Percentiles rank a stretch among this genome's conserved stretches.
phyloP scores from a whole-genome alignment of 495 filamentous ascomycete species.

The Tuber calosporum region DNA sequence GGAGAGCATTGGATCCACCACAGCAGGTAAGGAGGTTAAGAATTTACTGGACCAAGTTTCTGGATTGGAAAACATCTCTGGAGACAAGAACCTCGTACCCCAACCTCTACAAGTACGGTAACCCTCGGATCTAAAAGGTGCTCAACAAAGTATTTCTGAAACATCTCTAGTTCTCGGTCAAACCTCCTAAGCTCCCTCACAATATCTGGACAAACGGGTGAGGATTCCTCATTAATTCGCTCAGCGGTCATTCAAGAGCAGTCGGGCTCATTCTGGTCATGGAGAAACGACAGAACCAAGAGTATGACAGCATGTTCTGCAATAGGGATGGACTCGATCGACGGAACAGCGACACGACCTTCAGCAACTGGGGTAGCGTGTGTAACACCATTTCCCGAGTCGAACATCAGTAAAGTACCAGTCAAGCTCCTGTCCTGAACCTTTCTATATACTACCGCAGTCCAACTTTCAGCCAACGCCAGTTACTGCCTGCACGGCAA shows the following conservation, averaged over 20 bases:
- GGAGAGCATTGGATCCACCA: constrained; percentile 96
- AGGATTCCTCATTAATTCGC: constrained; percentile 95
- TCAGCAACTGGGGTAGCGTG: constrained; percentile 98
- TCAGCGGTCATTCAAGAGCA: constrained; percentile 95
- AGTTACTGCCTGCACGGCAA: constrained; percentile 96
- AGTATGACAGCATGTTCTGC: constrained; percentile 96
- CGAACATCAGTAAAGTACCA: constrained; percentile 94
- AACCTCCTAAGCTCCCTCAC: constrained; percentile 93
- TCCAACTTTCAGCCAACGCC: constrained; percentile 94
- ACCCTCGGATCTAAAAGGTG: constrained; percentile 77
- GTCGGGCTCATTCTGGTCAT: constrained; percentile 92
- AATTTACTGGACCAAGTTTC: constrained; percentile 99
- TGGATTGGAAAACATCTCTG: constrained; percentile 99
- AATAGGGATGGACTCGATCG: constrained; percentile 97
- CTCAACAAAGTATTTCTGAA: constrained; percentile 77
- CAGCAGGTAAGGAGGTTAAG: constrained; percentile 82
- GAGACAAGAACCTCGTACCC: constrained; percentile 95
- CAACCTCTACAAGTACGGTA: constrained; percentile 78
- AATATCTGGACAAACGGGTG: constrained; percentile 95
- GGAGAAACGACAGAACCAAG: constrained; percentile 90
- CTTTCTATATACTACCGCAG: constrained; percentile 92
- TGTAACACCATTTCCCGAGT: constrained; percentile 93
- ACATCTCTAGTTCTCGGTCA: constrained; percentile 81
- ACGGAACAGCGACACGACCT: constrained; percentile 96
- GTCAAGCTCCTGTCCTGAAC: constrained; percentile 94